Conservation (phyloP, 2,329 filamentous ascomycete genomes). For the Dothideomycetes sp. region DNA sequence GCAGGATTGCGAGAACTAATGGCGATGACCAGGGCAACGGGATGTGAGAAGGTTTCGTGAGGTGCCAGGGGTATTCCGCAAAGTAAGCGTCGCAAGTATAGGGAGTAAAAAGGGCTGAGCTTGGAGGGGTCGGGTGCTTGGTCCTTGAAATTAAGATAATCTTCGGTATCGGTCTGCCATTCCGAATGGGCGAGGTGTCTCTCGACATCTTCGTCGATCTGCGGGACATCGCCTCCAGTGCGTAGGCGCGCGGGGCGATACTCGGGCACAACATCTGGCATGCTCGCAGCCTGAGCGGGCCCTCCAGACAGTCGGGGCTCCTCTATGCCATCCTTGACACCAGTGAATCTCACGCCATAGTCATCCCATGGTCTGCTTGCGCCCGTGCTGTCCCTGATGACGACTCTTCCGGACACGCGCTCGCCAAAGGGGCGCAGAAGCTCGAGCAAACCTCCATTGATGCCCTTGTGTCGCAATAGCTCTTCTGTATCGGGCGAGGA, state of each 20-base stretch:
- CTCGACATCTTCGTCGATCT: constrained; percentile 72
- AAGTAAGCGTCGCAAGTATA: constrained; percentile 74
- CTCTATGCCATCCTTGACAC: constrained; percentile 47
- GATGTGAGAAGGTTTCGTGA: constrained; percentile 90
- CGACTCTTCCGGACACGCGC: constrained; percentile 73
- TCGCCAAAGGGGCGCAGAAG: constrained; percentile 87
- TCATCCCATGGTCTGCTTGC: constrained; percentile 76
- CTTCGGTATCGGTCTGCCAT: constrained; percentile 28
- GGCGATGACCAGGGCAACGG: constrained; percentile 86
- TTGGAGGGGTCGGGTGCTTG: constrained; percentile 14
- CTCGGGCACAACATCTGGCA: constrained; percentile 17
- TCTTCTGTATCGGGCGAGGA: constrained; percentile 79
- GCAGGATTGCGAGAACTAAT: constrained; percentile 79
- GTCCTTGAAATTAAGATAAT: constrained; percentile 31
- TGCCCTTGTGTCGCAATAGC: constrained; percentile 72
- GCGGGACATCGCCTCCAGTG: constrained; percentile 44
- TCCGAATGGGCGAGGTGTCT: constrained; percentile 70
- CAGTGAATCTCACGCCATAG: constrained; percentile 77
- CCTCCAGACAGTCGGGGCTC: constrained; percentile 20
- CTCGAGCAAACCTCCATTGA: constrained; percentile 70
- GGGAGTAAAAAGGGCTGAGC: constrained; percentile 53
- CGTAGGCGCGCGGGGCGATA: constrained; percentile 28
- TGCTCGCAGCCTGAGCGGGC: constrained; percentile 17
- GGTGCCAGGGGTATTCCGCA: constrained; percentile 68
- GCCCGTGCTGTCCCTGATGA: constrained; percentile 81